phyloP scores from a whole-genome alignment of 163 green algal genomes.

The Coccomyxa subellipsoidea region DNA sequence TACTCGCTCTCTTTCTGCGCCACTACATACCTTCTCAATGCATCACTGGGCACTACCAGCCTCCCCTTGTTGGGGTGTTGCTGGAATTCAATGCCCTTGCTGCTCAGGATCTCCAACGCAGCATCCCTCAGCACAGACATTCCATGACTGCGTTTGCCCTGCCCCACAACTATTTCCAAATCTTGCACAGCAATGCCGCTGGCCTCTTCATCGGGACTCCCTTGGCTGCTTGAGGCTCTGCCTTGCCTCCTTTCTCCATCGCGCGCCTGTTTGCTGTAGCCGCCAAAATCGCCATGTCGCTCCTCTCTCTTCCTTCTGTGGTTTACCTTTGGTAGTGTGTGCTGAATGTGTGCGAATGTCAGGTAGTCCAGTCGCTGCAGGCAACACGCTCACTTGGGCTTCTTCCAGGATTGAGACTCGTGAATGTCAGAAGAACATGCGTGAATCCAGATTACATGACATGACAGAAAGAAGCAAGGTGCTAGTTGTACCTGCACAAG shows the following conservation, averaged over 20 bases:
- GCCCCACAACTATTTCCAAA: background rate
- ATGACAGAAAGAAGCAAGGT: too few species aligned
- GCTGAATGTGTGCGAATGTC: background rate
- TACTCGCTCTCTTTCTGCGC: background rate
- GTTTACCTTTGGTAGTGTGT: background rate
- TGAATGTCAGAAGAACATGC: too few species aligned
- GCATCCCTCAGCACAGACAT: background rate
- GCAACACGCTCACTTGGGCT: background rate
- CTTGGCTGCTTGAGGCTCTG: background rate
- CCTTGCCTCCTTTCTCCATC: background rate
- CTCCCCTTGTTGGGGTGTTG: background rate
- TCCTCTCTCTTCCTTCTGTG: too few species aligned
- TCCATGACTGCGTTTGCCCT: background rate
- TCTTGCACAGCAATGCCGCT: background rate
- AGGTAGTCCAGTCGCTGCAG: background rate
- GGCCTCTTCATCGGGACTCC: background rate
- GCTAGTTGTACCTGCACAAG: slow-evolving; percentile 13
- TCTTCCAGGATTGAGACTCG: too few species aligned
- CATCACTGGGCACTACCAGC: background rate
- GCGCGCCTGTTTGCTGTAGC: background rate
- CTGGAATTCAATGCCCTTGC: background rate
- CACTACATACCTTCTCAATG: background rate
- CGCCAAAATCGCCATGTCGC: too few species aligned
- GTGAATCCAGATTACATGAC: too few species aligned
- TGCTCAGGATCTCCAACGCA: background rate